Conservation (phyloP, 345 rosid genomes). For the Melaleuca quinquenervia region DNA sequence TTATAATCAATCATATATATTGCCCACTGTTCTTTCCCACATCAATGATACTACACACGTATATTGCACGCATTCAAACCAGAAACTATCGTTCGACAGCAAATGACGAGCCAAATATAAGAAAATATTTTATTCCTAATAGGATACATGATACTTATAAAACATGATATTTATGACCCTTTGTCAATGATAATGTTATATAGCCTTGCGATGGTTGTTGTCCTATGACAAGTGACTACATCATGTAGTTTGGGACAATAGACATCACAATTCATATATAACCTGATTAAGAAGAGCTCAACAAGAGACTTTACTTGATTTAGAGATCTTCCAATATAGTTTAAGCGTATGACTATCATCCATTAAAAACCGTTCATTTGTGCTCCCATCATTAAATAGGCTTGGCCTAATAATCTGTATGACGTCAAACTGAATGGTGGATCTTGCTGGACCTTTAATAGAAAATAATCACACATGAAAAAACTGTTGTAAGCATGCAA, state of each 20-base stretch:
- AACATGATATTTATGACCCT: constrained; percentile 33
- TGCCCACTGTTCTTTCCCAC: too few species aligned
- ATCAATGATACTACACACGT: too few species aligned
- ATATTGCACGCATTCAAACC: too few species aligned
- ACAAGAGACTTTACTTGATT: background rate
- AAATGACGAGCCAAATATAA: background rate
- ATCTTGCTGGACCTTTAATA: background rate
- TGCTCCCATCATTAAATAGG: background rate
- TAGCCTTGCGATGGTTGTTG: constrained; percentile 14
- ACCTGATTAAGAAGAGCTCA: background rate
- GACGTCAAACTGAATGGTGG: background rate
- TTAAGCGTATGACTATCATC: constrained; percentile 3
- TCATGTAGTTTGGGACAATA: background rate
- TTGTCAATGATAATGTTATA: constrained; percentile 24
- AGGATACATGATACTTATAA: constrained; percentile 9
- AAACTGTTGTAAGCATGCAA: background rate
- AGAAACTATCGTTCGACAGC: too few species aligned
- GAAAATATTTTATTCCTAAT: background rate
- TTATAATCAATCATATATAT: too few species aligned
- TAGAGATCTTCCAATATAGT: constrained; percentile 15
- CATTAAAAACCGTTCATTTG: background rate
- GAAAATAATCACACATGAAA: background rate
- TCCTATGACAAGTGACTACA: background rate
- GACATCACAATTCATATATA: background rate
- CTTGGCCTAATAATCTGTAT: background rate